Conservation (phyloP, 768 basidiomycete species). For the Collybia mongolica region DNA sequence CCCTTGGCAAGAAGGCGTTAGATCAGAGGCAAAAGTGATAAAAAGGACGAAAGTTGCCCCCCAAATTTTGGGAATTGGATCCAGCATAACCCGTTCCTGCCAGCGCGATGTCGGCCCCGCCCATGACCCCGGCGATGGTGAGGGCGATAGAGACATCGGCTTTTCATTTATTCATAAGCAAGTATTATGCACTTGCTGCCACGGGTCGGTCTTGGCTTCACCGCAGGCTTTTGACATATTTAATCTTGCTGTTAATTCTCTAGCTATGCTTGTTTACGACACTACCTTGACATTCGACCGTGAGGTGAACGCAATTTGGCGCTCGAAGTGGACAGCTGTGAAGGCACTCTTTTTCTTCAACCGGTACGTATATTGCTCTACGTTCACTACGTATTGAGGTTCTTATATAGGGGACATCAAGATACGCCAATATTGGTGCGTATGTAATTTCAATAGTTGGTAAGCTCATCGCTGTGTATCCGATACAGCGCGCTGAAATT, state of each 20-base stretch:
- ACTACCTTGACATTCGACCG: slow-evolving; percentile 10
- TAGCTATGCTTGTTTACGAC: slow-evolving; percentile 15
- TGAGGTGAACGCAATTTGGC: slow-evolving; percentile 11
- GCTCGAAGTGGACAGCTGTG: slow-evolving; percentile 11
- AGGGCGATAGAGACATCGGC: slow-evolving; percentile 6
- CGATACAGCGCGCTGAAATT: too few relatives aligned
- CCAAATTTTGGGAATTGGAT: too few relatives aligned
- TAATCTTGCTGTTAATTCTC: background rate
- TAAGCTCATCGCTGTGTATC: background rate
- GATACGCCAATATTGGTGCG: slow-evolving; percentile 9
- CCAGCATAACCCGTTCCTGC: too few relatives aligned
- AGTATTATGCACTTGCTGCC: slow-evolving; percentile 11
- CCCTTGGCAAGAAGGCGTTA: too few relatives aligned
- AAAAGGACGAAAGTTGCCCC: too few relatives aligned
- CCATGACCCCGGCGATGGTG: slow-evolving; percentile 6
- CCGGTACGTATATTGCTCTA: slow-evolving; percentile 1
- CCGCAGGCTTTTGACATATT: too few relatives aligned
- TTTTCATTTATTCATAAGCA: slow-evolving; percentile 11
- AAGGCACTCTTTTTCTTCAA: slow-evolving; percentile 14
- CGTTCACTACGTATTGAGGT: background rate
- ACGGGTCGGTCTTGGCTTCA: background rate
- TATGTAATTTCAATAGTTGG: slow-evolving; percentile 6
- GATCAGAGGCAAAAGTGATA: too few relatives aligned
- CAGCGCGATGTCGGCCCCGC: slow-evolving; percentile 3
- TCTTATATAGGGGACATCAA: background rate